Percentiles rank a stretch among this genome's conserved stretches.
Evolutionary conservation across 2,329 filamentous ascomycete species (phyloP).

Genomic region (Xylaria arbuscula): DNA sequence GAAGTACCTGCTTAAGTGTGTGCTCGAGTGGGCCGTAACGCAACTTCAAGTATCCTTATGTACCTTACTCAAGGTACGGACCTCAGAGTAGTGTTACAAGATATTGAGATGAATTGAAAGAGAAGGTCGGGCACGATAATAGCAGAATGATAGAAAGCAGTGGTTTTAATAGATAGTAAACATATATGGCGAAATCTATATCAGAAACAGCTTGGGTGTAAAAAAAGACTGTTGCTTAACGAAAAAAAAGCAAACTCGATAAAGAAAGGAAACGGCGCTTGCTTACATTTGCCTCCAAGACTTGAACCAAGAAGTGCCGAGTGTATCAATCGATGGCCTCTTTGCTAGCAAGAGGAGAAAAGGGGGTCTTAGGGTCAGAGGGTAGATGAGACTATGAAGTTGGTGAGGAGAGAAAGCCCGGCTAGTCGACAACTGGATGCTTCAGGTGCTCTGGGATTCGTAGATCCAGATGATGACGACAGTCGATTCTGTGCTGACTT

Average conservation of each 20-base stretch:
- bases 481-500: not conserved
- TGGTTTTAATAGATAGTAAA: not conserved
- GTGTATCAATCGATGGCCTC: not conserved
- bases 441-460: not conserved
- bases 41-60: too few relatives aligned
- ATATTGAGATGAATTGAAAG: not conserved
- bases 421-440: not conserved
- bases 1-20: not conserved
- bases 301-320: not conserved
- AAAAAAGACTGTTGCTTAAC: not conserved
- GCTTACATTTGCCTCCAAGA: slow-evolving; percentile 2
- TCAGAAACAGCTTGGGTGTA: not conserved
- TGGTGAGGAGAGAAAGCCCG: not conserved
- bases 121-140: not conserved
- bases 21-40: not conserved
- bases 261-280: not conserved
- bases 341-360: not conserved
- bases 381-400: not conserved
- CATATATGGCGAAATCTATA: not conserved
- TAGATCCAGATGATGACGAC: slow-evolving; percentile 9
- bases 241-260: not conserved
- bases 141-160: not conserved
- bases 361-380: not conserved
- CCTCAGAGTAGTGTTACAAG: not conserved
- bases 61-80: not conserved